Evolutionary conservation across 306 rosid species (phyloP), one percentile per base, ranked within the genome.

Genomic region (Prunus padus): DNA sequence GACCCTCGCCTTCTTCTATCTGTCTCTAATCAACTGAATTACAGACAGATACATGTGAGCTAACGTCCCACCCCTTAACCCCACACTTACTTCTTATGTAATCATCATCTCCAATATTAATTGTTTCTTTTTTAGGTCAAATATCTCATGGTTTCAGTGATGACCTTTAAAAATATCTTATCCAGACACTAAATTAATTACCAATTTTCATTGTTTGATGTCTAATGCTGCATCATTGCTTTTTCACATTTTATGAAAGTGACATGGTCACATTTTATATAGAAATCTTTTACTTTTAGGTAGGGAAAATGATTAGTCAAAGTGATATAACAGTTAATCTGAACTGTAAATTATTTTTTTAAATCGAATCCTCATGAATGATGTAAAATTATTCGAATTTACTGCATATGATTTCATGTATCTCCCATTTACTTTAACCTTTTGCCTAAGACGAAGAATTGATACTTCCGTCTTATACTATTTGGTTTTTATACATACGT

Each of bases 1-100:
- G 40, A 15, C 69, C 47, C 74, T 52, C 65, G 10, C 59, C 51
- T 1, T 45, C 69, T 15, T 67, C 45, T 77, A 9, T 81, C 72
- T 80, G 78, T 82, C 79, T 37, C 65, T 71, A 76, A 85, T 59
- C 87, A 89, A 88, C 88, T 79, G 84, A 83, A 78, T 84, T 77
- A 16, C 84, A 78, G 90, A 91, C 93, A 87, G 25, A 78, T 87
- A 89, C 97, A 87, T 93, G 95, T 89, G 94, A 91, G 75, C 95
- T 82, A 91, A 89, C 92, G 81, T 78, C 88, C 89, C 86, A 88
- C 84, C 79, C 88, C 84, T 79, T 80, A 81, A 83, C 84, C 70
- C 47, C 57, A 23, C 73, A 47, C 26, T 81, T 75, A 56, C 67
- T 77, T 71, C 79, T 75, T 76, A 72, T 83, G 82, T 86, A 75